Evolutionary conservation across 495 filamentous ascomycete genomes (phyloP).

Genomic region (Penicillium cosmopolitanum): DNA sequence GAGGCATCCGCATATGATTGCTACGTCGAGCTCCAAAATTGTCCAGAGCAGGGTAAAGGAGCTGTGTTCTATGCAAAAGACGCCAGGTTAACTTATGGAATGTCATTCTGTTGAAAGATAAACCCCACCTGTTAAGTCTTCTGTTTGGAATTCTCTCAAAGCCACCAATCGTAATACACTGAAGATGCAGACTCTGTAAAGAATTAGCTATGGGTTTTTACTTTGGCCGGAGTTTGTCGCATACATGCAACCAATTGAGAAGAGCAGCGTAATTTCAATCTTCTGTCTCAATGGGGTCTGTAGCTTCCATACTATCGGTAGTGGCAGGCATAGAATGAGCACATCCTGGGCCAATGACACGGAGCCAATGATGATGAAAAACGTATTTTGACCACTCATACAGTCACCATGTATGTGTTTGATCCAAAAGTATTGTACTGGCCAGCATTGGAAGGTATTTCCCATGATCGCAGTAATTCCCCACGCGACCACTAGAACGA

Average conservation of each 20-base stretch:
- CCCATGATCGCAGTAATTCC: constrained; percentile 27
- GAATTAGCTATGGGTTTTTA: background rate
- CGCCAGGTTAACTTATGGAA: background rate
- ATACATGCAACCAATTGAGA: constrained; percentile 34
- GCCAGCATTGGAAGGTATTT: constrained; percentile 38
- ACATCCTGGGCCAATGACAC: constrained; percentile 32
- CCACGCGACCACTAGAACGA: constrained; percentile 29
- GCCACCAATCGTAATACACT: constrained; percentile 30
- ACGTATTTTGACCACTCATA: constrained; percentile 23
- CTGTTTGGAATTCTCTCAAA: constrained; percentile 22
- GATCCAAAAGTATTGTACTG: constrained; percentile 36
- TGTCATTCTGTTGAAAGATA: background rate
- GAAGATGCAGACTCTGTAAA: constrained; percentile 31
- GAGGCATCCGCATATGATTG: constrained; percentile 53
- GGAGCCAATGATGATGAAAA: constrained; percentile 25
- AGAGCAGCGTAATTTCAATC: constrained; percentile 33
- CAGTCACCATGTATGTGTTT: constrained; percentile 33
- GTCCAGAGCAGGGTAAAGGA: constrained; percentile 53
- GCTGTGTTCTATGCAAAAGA: constrained; percentile 18
- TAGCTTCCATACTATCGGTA: constrained; percentile 40
- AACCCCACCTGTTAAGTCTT: constrained; percentile 28
- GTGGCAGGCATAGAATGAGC: constrained; percentile 33
- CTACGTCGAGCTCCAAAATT: constrained; percentile 53
- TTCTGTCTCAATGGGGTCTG: constrained; percentile 33
- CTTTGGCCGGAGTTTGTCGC: background rate